Evolutionary conservation across 805 yeast genomes (phyloP).

Genomic region (Candida nonsorbophila): DNA sequence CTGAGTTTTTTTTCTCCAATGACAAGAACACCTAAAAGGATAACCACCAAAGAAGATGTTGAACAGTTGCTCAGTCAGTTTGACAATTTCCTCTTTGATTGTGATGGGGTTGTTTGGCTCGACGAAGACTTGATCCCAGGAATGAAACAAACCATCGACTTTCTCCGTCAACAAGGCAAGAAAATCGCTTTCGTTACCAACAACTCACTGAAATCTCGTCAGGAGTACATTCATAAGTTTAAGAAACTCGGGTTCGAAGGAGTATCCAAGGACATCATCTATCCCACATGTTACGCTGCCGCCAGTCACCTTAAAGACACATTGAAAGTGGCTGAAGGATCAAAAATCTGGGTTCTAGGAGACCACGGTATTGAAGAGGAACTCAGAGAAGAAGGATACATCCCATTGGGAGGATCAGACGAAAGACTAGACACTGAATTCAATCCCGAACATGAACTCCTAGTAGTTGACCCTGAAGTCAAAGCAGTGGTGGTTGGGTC

Average conservation of each 20-base stretch:
- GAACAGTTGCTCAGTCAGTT: constrained; percentile 21
- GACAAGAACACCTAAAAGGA: no score
- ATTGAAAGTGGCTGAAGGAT: constrained; percentile 19
- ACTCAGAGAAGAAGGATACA: constrained; percentile 23
- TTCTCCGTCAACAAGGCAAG: constrained; percentile 18
- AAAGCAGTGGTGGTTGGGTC: constrained; percentile 37
- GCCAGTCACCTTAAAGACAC: constrained; percentile 17
- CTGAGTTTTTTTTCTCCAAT: no score
- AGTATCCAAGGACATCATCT: constrained; percentile 22
- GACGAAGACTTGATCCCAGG: constrained; percentile 30
- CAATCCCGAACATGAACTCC: constrained; percentile 17
- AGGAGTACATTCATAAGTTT: constrained; percentile 28
- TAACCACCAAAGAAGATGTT: not conserved
- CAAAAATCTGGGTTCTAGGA: constrained; percentile 38
- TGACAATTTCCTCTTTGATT: constrained; percentile 37
- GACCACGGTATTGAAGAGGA: constrained; percentile 34
- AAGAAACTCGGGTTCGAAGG: constrained; percentile 21
- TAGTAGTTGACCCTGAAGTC: constrained; percentile 32
- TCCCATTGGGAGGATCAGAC: constrained; percentile 32
- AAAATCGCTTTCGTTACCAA: constrained; percentile 31
- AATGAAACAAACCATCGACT: constrained; percentile 19
- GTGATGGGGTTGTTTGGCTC: constrained; percentile 41
- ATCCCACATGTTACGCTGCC: constrained; percentile 36
- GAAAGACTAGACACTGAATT: constrained; percentile 18
- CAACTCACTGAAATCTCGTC: constrained; percentile 31